These are phyloP conservation scores for Paramecium biaurelia DNA, from an alignment of 73 alveolate species.

Conservation along the genomic window DNA sequence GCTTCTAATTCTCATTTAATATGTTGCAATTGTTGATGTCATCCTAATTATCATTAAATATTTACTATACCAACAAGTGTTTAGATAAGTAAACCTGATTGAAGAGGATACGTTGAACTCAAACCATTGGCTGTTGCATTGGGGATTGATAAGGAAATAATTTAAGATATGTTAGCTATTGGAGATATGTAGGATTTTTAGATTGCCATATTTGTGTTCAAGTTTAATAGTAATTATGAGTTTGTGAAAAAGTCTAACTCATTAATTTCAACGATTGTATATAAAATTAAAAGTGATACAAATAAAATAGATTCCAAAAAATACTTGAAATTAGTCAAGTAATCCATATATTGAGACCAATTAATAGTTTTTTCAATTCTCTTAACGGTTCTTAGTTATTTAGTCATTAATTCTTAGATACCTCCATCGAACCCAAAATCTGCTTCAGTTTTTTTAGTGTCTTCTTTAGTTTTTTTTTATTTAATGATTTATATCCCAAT, in stretches of 20 bases:
- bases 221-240: background rate
- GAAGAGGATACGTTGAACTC: background rate
- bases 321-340: background rate
- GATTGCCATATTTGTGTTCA: background rate
- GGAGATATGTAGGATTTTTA: background rate
- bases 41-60: background rate
- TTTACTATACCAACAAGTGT: background rate
- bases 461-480: background rate
- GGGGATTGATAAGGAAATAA: background rate
- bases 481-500: background rate
- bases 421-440: background rate
- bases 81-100: background rate
- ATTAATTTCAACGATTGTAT: background rate
- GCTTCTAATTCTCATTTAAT: background rate
- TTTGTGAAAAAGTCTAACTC: background rate
- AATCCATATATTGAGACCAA: constrained; percentile 2
- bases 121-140: background rate
- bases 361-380: background rate
- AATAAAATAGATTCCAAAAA: constrained; percentile 5
- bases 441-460: background rate
- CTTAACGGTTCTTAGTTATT: background rate
- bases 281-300: background rate
- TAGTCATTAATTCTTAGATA: background rate
- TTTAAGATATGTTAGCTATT: background rate
- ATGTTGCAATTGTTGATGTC: background rate